Evolutionary conservation across 352 stramenopile species (phyloP), one percentile per base, ranked within the genome.

Genomic region (Aphanomyces invadans): DNA sequence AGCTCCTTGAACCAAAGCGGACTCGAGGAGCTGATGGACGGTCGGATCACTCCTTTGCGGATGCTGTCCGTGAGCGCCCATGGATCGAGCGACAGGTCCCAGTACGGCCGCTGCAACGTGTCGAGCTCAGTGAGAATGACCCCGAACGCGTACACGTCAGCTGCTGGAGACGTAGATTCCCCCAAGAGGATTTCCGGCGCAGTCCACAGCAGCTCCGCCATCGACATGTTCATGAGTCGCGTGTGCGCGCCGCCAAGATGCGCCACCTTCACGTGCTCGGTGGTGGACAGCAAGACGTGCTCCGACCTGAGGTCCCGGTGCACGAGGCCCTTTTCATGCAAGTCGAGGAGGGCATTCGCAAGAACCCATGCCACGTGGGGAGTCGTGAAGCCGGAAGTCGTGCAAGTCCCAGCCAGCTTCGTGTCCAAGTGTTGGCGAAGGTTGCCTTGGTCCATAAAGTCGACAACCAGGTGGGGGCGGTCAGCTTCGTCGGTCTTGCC

Each of bases 101-200:
- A 2, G 28, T 57, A 65, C 10, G 59, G 59, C 12, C 11, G 26
- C 28, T 65, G 26, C 4, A 55, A 15, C 25, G 51, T 70, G 23
- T 61, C 51, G 3, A 70, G 44, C 29, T 70, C 64, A 11, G 52
- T 65, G 17, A 70, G 45, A 65, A 70, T 49, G n/a, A 65, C 51
- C 9, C 64, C 64, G 29, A 70, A 65, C n/a, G 64, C 33, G 32
- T 70, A 70, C 4, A 70, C 64, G 23, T 70, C 64, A 3, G 64
- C 26, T 44, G 52, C 52, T 10, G 52, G 4, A 5, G 52, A n/a
- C 9, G 15, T 17, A 1, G 32, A 21, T 9, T 46, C 39, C 10
- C 52, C 33, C 0, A 61, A 12, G 9, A 65, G 28, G 1, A 70
- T 15, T 51, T 70, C 64, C 2, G 64, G 64, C 3, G 52, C 64